Conservation (phyloP, 2,329 filamentous ascomycete species). For the Sporothrix inflata region DNA sequence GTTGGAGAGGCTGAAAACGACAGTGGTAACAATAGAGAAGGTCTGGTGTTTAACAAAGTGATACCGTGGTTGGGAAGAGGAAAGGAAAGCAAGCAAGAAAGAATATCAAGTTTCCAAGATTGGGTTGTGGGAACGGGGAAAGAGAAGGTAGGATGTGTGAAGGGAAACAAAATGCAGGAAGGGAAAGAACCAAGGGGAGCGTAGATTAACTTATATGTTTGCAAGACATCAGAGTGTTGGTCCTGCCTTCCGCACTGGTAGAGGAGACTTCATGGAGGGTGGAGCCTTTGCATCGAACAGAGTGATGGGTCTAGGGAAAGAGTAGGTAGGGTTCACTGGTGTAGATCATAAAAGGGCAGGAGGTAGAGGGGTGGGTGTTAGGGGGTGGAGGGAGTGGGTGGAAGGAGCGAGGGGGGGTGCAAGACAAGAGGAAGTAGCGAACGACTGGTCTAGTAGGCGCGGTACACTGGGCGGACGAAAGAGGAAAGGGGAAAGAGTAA, state of each 20-base stretch:
- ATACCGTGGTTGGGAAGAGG: neutral
- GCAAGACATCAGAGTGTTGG: neutral
- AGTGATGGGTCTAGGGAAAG: neutral
- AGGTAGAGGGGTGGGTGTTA: neutral
- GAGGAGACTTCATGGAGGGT: neutral
- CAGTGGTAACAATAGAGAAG: neutral
- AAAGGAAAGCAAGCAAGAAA: conserved; percentile 8
- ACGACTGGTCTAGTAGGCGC: conserved; percentile 19
- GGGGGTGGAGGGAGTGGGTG: neutral
- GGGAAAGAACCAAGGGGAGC: conserved; percentile 1
- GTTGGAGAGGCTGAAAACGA: neutral
- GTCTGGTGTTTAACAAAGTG: neutral
- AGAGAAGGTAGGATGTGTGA: neutral
- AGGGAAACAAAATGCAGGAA: neutral
- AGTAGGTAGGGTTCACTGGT: conserved; percentile 3
- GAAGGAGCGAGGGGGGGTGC: conserved; percentile 2
- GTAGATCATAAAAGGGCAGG: conserved; percentile 13
- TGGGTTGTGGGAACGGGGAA: neutral
- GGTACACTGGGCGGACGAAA: neutral
- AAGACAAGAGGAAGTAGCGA: conserved; percentile 15
- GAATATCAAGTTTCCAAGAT: neutral
- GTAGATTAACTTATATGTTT: conserved; percentile 7
- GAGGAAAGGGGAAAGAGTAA: neutral
- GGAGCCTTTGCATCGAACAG: neutral
- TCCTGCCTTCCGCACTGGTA: neutral